Base-by-base conservation (phyloP, 257 asterid species). In the Parsonsia alboflavescens region DNA sequence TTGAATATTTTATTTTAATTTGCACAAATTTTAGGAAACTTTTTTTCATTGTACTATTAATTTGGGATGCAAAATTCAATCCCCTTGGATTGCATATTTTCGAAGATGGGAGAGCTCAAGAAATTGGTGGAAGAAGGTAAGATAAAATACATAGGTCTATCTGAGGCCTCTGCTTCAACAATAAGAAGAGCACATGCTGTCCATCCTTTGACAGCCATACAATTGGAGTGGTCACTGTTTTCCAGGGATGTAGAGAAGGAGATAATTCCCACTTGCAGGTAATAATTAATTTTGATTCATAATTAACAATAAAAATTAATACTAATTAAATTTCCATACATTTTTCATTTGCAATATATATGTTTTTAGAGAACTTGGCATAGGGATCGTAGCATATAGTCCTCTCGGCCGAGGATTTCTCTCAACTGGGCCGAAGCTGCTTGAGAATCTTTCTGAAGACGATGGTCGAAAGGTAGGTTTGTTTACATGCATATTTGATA, bases 251-350 rank as follows among this genome's bases (percentile, higher is more conserved):
- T 45, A 7, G 86, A 82, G 71, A 74, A 82, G 77, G 81, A 82
- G 63, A 73, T 82, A 15, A 49, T 86, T 59, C 88, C 88, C 0
- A 80, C 84, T 57, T 84, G 90, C 87, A 84, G 88, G 88, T 86
- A 24, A 39, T 6, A 19, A 33, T 68, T 41, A 49, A 33, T 33
- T 33, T 33, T 33, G 2, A 33, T 33, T 33, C 39, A 33, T 1
- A 33, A 33, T 33, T 33, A 33, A 33, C 39, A 1, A 33, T 33
- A 33, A 33, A 33, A 33, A 1, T 33, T 33, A 33, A 33, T 33
- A 33, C 1, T 33, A n/a, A n/a, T n/a, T n/a, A 33, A 33, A 33
- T 33, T 33, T 49, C 12, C n/a, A n/a, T n/a, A n/a, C n/a, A n/a
- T n/a, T n/a, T n/a, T n/a, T n/a, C n/a, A n/a, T n/a, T n/a, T n/a